These are phyloP conservation scores for Sarocladiaceae sp. DNA, from an alignment of 2,329 filamentous ascomycete species.

Conservation along the genomic window DNA sequence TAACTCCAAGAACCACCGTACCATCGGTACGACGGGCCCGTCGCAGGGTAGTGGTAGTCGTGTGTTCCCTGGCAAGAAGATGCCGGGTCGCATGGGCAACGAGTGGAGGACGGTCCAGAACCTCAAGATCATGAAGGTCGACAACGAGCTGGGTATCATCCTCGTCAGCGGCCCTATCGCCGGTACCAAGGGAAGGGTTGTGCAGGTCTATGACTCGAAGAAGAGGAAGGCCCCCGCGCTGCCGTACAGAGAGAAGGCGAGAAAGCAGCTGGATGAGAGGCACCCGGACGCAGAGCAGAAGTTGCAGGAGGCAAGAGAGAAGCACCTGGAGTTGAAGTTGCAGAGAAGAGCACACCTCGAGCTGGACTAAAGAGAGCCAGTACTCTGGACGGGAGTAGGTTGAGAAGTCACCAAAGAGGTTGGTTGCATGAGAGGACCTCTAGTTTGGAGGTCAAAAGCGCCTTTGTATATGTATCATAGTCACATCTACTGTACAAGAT, in stretches of 20 bases:
- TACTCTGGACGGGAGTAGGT: constrained; percentile 6
- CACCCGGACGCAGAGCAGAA: constrained; percentile 39
- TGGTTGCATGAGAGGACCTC: neutral
- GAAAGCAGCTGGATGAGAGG: constrained; percentile 36
- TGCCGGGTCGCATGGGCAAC: constrained; percentile 93
- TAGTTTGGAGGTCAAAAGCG: constrained; percentile 3
- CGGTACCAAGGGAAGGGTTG: constrained; percentile 79
- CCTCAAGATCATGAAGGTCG: constrained; percentile 79
- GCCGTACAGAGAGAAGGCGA: constrained; percentile 42
- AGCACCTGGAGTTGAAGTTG: constrained; percentile 49
- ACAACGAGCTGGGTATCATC: constrained; percentile 79
- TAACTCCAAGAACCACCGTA: constrained; percentile 89
- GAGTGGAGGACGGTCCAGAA: constrained; percentile 87
- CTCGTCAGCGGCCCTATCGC: constrained; percentile 81
- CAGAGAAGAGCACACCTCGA: constrained; percentile 17
- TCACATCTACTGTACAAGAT: constrained; percentile 9
- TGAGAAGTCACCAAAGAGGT: constrained; percentile 8
- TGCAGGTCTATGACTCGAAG: constrained; percentile 83
- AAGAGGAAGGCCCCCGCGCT: constrained; percentile 63
- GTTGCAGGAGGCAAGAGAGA: constrained; percentile 41
- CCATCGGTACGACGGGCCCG: constrained; percentile 82
- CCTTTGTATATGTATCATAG: constrained; percentile 10
- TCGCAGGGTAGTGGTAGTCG: constrained; percentile 88
- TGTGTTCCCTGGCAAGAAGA: constrained; percentile 93
- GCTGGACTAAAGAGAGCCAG: constrained; percentile 1